Percentiles rank a stretch among this genome's conserved stretches.
phyloP scores from a whole-genome alignment of 441 rosid genomes.

The Populus trichocarpa region DNA sequence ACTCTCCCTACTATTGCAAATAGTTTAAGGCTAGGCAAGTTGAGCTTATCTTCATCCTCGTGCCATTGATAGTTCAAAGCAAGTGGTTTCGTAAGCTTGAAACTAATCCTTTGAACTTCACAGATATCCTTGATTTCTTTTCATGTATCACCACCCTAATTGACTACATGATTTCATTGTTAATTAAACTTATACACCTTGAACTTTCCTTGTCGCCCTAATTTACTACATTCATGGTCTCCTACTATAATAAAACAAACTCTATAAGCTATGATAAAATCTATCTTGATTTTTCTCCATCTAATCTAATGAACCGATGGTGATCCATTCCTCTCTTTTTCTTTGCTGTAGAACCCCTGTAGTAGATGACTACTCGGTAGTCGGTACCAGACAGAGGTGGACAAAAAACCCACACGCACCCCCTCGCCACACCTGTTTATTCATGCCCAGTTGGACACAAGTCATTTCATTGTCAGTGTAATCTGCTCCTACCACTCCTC shows the following conservation, averaged over 20 bases:
- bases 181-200: background rate
- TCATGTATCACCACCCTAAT: background rate
- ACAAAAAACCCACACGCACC: conserved; percentile 24
- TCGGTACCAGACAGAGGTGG: conserved; percentile 20
- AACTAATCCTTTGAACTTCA: conserved; percentile 24
- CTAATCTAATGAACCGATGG: background rate
- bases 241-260: background rate
- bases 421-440: conserved; percentile 32
- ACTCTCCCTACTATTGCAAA: background rate
- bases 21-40: conserved; percentile 14
- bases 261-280: background rate
- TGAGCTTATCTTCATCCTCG: conserved; percentile 20
- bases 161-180: background rate
- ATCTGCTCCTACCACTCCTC: conserved; percentile 20
- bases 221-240: background rate
- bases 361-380: background rate
- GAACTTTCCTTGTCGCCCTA: background rate
- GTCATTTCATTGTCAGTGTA: conserved; percentile 37
- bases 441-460: conserved; percentile 23
- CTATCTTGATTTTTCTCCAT: background rate
- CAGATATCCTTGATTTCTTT: background rate
- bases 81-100: conserved; percentile 33
- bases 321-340: background rate
- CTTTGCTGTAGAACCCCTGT: conserved; percentile 19
- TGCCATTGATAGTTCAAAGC: background rate